Evolutionary conservation across 495 filamentous ascomycete species (phyloP), one percentile per base, ranked within the genome.

Genomic region (Zalerion maritima): DNA sequence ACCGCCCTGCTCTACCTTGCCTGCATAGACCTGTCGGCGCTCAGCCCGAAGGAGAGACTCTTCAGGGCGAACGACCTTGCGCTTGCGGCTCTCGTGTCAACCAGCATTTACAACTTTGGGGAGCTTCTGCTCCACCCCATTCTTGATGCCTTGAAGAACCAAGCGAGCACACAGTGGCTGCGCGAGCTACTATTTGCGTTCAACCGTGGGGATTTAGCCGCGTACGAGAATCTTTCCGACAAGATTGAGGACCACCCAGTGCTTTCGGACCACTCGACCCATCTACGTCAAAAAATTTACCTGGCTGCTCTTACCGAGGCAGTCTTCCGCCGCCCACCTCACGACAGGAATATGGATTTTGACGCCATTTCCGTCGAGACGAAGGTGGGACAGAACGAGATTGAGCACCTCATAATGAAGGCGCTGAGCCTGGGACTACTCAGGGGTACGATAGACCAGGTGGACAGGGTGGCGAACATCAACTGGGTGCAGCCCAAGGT

Each of bases 401-500:
- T 96, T 36, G 89, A 99, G 65, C 87, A 94, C 46, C 57, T 99
- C 29, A 76, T 99, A 45, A 99, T 99, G 89, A 94, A 93, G 69
- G 91, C 89, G 26, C 57, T 99, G 43, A 93, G 84, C 41, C 54
- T 96, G 43, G 91, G 86, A 1, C 63, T 99, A 42, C 62, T 99
- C 37, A 69, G 74, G 42, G 89, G 89, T 3, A 87, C 76, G 23
- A 99, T 99, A 38, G 89, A 99, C 56, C 85, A 99, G 61, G 89
- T 96, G 16, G 85, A 78, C 28, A 73, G 84, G 60, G 69, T 96
- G 29, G 89, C 89, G 15, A 69, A 86, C 49, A 94, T 99, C 58
- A 82, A 82, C 48, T 99, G 89, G 89, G 89, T 99, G 22, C 89
- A 99, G 65, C 91, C 89, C 8, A 94, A 94, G 66, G 81, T 94